Evolutionary conservation across 2,329 filamentous ascomycete species (phyloP).

Genomic region (Podosphaera fusca): DNA sequence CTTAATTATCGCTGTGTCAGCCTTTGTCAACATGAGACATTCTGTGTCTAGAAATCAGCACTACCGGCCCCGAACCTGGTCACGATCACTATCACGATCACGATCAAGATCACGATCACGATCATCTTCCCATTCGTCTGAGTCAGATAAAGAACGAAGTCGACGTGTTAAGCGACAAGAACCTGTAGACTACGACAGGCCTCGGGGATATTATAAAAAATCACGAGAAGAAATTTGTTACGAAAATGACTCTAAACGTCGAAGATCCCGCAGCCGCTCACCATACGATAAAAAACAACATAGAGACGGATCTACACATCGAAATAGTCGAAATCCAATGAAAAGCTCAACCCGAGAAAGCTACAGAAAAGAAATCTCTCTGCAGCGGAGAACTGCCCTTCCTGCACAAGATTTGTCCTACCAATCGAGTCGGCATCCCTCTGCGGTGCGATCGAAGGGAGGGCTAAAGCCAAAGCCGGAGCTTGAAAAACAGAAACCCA

Average conservation of each 20-base stretch:
- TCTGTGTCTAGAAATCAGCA: too few relatives aligned
- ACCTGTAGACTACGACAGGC: conserved; percentile 3
- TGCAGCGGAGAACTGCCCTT: conserved; percentile 23
- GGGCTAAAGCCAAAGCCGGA: conserved; percentile 16
- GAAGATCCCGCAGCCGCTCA: conserved; percentile 10
- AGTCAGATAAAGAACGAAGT: conserved; percentile 13
- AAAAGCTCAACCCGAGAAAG: conserved; percentile 7
- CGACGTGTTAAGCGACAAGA: conserved; percentile 9
- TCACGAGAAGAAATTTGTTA: conserved; percentile 7
- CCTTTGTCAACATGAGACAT: too few relatives aligned
- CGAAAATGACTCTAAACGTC: conserved; percentile 9
- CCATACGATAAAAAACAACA: not conserved
- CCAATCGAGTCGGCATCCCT: conserved; percentile 20
- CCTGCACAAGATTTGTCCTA: conserved; percentile 35
- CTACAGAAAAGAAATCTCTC: conserved; percentile 8
- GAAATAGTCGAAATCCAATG: conserved; percentile 7
- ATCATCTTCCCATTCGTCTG: conserved; percentile 10
- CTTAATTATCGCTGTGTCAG: too few relatives aligned
- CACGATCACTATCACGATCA: not conserved
- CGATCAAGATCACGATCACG: not conserved
- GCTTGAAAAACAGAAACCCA: conserved; percentile 64
- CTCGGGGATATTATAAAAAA: not conserved
- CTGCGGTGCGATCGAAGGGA: conserved; percentile 15
- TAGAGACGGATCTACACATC: conserved; percentile 1
- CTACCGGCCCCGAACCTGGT: not conserved